Base-by-base conservation (phyloP, 257 asterid species). In the Capsicum rhomboideum region DNA sequence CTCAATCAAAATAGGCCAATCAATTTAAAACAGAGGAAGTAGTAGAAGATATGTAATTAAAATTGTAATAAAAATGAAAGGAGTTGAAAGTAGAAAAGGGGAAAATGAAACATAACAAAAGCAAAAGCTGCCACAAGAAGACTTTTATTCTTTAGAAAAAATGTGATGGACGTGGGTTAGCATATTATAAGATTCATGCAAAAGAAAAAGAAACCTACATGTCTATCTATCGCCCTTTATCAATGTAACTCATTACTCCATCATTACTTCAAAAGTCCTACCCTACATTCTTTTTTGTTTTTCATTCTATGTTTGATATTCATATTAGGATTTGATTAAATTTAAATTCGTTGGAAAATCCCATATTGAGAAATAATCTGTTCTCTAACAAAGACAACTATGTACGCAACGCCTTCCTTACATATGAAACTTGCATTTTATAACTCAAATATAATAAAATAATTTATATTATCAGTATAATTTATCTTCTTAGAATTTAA, bases 41-140 rank as follows among this genome's bases (percentile, higher is more conserved):
- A 40, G 44, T 40, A 40, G 8, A 40, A 40, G 9, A 40, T n/a
- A 9, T 2, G 4, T 8, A 67, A 75, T 75, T 75, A 49, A 53
- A 50, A 75, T 75, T 50, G 61, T 61, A 54, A 66, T 84, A 77
- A 31, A 67, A 67, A 67, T 46, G 23, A 44, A 69, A 72, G 44
- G 21, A 44, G 58, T 42, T 31, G 68, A 84, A 90, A 71, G 83
- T 20, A 49, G 46, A 52, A 55, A 83, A 14, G 44, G 66, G 82
- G 44, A 9, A 87, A 82, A 79, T n/a, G 40, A 85, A 87, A 82
- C 44, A 87, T 69, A 87, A 86, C 49, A 82, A 88, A 94, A 93
- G 96, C 89, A 92, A 93, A 94, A 94, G 96, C 97, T 93, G 95
- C 92, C 93, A 85, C 87, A 81, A 78, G 88, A 91, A 86, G 85